Conservation (phyloP, 495 filamentous ascomycete genomes). For the Aspergillus cavernicola region DNA sequence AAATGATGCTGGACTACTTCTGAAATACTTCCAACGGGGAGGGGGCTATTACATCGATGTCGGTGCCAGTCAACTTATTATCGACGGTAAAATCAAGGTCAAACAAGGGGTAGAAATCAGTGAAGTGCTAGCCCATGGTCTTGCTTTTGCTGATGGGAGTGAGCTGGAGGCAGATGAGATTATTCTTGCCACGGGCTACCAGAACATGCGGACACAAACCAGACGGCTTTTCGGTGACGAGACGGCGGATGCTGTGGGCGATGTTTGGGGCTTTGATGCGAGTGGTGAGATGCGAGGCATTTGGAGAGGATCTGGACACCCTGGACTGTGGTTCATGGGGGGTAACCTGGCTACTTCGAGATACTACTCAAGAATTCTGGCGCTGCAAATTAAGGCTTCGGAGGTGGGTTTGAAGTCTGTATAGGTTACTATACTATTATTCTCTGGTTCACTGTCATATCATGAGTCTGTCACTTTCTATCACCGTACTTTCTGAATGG, state of each 20-base stretch:
- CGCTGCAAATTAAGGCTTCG: no score
- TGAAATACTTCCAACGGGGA: neutral
- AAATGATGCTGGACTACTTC: neutral
- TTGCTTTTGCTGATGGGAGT: neutral
- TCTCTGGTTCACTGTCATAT: no score
- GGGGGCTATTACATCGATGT: neutral
- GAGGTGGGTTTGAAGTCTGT: no score
- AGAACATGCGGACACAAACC: constrained; percentile 65
- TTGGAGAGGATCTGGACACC: no score
- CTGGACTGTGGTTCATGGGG: no score
- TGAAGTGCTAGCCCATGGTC: neutral
- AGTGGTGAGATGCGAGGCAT: no score
- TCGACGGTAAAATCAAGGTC: neutral
- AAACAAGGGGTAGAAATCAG: neutral
- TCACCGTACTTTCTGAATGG: no score
- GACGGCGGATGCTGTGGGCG: constrained; percentile 60
- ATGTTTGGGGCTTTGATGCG: no score
- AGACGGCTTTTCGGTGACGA: constrained; percentile 64
- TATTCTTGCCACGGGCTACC: constrained; percentile 38
- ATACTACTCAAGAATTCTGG: no score
- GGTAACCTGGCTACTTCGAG: no score
- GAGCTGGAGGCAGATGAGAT: neutral
- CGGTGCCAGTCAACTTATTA: neutral
- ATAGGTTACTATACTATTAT: no score
- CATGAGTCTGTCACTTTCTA: no score